A percentile compares a stretch with the other conserved stretches of the same genome.
Conservation (phyloP, 176 grass and related monocot genomes). For the Triticum turgidum region DNA sequence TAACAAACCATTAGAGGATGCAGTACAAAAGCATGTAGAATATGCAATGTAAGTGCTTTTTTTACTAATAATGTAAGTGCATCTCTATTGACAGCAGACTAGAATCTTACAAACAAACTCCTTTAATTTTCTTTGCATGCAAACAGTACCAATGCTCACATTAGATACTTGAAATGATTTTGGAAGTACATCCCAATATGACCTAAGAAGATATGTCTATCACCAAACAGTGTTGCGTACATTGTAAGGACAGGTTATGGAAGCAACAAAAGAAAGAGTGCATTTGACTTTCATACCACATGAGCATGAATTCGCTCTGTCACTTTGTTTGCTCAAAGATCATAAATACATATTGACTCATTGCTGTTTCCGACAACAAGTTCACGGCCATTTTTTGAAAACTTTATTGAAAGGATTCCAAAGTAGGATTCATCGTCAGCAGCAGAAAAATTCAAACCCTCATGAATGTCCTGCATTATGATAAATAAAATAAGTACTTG, state of each 20-base stretch:
- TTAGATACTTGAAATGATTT: neutral
- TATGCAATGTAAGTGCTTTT: too few relatives aligned
- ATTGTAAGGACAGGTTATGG: neutral
- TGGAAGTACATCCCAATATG: neutral
- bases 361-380: slow-evolving; percentile 63
- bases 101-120: too few relatives aligned
- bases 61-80: too few relatives aligned
- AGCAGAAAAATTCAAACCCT: neutral
- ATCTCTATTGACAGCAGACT: too few relatives aligned
- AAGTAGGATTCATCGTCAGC: slow-evolving; percentile 35
- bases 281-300: slow-evolving; percentile 34
- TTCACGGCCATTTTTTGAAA: slow-evolving; percentile 71
- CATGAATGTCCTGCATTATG: too few relatives aligned
- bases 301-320: slow-evolving; percentile 51
- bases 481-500: too few relatives aligned
- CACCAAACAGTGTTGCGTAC: neutral
- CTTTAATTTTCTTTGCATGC: too few relatives aligned
- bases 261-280: neutral
- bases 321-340: slow-evolving; percentile 66
- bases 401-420: slow-evolving; percentile 74
- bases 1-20: too few relatives aligned
- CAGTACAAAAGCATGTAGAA: too few relatives aligned
- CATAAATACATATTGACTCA: slow-evolving; percentile 65
- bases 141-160: too few relatives aligned
- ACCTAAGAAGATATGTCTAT: neutral